Conservation (phyloP, 2,329 filamentous ascomycete genomes). For the Paraconiothyrium sp. region DNA sequence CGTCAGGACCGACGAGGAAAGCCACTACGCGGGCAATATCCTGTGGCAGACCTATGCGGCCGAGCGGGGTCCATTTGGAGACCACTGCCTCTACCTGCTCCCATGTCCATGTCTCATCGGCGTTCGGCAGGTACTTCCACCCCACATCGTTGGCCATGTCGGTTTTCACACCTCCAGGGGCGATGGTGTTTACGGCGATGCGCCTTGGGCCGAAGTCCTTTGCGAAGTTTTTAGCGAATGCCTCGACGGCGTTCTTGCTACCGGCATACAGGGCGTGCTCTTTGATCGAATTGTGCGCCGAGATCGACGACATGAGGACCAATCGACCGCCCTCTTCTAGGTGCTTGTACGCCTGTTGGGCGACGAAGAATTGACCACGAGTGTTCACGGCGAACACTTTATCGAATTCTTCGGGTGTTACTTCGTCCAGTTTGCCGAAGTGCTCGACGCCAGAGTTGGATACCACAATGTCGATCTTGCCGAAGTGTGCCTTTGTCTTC, state of each 20-base stretch:
- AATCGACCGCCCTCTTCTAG: conserved; percentile 22
- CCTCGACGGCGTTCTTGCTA: conserved; percentile 50
- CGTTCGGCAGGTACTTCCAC: conserved; percentile 54
- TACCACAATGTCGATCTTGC: conserved; percentile 65
- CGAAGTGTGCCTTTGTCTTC: conserved; percentile 43
- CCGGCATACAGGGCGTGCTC: conserved; percentile 50
- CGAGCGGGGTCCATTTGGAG: not conserved
- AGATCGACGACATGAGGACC: conserved; percentile 23
- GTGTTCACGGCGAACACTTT: conserved; percentile 69
- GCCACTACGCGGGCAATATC: conserved; percentile 46
- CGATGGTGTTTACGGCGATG: conserved; percentile 51
- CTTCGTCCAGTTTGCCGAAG: conserved; percentile 62
- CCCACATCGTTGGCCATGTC: conserved; percentile 51
- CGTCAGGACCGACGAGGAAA: conserved; percentile 47
- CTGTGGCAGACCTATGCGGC: conserved; percentile 35
- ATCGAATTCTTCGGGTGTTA: conserved; percentile 70
- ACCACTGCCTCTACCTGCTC: conserved; percentile 16
- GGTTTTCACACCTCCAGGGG: conserved; percentile 49
- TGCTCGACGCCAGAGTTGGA: conserved; percentile 66
- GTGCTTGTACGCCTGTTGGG: conserved; percentile 27
- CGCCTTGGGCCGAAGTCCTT: conserved; percentile 49
- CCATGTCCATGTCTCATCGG: conserved; percentile 32
- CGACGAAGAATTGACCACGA: conserved; percentile 27
- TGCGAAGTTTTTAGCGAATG: conserved; percentile 41
- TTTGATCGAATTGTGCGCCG: conserved; percentile 34